Percentiles rank a stretch among this genome's conserved stretches.
Evolutionary conservation across 805 yeast species (phyloP).

Genomic region (Yarrowia porcina): DNA sequence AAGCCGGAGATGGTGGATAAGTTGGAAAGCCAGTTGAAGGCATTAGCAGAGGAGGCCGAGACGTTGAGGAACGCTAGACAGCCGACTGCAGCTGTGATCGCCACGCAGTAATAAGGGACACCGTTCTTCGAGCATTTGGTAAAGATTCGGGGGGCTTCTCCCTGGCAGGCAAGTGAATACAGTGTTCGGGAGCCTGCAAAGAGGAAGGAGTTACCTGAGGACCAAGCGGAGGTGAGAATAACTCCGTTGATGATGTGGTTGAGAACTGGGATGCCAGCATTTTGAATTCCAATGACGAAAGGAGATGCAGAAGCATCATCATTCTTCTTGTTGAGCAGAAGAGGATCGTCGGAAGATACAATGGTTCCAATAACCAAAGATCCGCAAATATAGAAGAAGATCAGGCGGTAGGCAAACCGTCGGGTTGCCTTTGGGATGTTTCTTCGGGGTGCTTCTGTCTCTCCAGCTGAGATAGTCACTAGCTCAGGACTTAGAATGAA

Average conservation of each 20-base stretch:
- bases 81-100: constrained; percentile 61
- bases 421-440: constrained; percentile 75
- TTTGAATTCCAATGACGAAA: constrained; percentile 55
- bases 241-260: constrained; percentile 54
- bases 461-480: constrained; percentile 81
- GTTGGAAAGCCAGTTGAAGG: constrained; percentile 63
- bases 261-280: constrained; percentile 51
- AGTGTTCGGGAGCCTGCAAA: constrained; percentile 60
- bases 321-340: constrained; percentile 48
- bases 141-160: constrained; percentile 65
- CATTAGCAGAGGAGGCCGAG: constrained; percentile 51
- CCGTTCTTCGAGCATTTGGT: constrained; percentile 61
- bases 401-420: constrained; percentile 67
- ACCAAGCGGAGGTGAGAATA: constrained; percentile 54
- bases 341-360: constrained; percentile 62
- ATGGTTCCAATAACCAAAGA: constrained; percentile 70
- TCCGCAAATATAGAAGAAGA: constrained; percentile 63
- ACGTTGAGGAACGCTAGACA: constrained; percentile 64
- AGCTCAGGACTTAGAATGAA: constrained; percentile 77
- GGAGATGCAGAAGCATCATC: constrained; percentile 64
- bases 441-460: constrained; percentile 71
- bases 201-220: constrained; percentile 57
- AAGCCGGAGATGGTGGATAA: constrained; percentile 66
- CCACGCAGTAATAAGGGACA: constrained; percentile 69
- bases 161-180: constrained; percentile 53